Conservation (phyloP, 2,329 filamentous ascomycete genomes). For the Clonostachys rosea region DNA sequence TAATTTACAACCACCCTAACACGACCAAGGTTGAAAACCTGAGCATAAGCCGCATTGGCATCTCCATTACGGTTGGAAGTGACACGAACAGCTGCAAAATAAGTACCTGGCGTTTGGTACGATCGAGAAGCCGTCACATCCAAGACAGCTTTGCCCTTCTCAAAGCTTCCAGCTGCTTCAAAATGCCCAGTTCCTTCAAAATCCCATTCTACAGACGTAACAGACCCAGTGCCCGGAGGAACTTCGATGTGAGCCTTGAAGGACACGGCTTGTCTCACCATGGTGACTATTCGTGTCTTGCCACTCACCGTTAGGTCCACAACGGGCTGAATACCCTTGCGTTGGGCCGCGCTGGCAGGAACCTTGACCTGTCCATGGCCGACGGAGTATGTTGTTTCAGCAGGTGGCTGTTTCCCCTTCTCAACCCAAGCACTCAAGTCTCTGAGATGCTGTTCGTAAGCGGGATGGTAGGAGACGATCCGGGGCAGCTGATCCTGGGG, state of each 20-base stretch:
- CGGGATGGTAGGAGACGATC: conserved; percentile 6
- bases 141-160: not conserved
- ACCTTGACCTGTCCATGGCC: conserved; percentile 6
- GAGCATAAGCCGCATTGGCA: not conserved
- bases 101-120: conserved; percentile 4
- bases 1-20: conserved; percentile 1
- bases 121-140: not conserved
- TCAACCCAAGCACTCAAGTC: conserved; percentile 12
- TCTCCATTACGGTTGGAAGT: conserved; percentile 4
- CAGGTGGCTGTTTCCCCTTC: conserved; percentile 3
- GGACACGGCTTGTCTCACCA: conserved; percentile 1
- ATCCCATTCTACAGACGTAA: conserved; percentile 10
- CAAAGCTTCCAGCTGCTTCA: not conserved
- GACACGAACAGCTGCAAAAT: conserved; percentile 4
- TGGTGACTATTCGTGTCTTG: not conserved
- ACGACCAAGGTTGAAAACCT: conserved; percentile 3
- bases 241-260: conserved; percentile 2
- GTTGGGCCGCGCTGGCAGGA: conserved; percentile 1
- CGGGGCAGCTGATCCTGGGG: not conserved
- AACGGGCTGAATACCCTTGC: conserved; percentile 11
- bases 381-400: conserved; percentile 4
- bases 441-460: conserved; percentile 9
- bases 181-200: conserved; percentile 4
- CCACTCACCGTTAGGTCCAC: conserved; percentile 1
- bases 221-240: conserved; percentile 4